Conservation (phyloP, 78 protist genomes). For the Guillardia theta region DNA sequence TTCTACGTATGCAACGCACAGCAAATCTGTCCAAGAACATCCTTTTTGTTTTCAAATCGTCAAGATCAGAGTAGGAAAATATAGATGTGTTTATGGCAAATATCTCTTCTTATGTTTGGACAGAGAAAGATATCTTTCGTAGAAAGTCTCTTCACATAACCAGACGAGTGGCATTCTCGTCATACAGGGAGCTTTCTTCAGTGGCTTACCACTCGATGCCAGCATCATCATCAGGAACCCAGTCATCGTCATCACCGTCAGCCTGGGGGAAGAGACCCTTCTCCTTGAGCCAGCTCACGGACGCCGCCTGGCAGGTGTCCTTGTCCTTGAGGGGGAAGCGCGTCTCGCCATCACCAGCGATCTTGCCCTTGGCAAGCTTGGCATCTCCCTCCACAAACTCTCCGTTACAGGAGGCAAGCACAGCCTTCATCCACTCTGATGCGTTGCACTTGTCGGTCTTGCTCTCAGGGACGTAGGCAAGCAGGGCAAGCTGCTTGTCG, state of each 20-base stretch:
- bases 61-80: too few relatives aligned
- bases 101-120: too few relatives aligned
- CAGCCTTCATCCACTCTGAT: slow-evolving; percentile 1
- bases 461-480: not conserved
- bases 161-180: too few relatives aligned
- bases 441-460: not conserved
- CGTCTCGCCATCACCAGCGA: not conserved
- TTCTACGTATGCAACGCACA: too few relatives aligned
- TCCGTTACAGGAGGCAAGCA: not conserved
- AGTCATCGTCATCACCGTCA: slow-evolving; percentile 1
- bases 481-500: not conserved
- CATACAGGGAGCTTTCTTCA: too few relatives aligned
- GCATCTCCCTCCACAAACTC: not conserved
- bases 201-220: not conserved
- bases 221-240: not conserved
- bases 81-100: too few relatives aligned
- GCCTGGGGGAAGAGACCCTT: slow-evolving; percentile 3
- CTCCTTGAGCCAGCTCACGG: not conserved
- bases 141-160: too few relatives aligned
- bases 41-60: too few relatives aligned
- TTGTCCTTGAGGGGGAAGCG: slow-evolving; percentile 40
- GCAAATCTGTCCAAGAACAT: too few relatives aligned
- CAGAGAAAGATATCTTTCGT: too few relatives aligned
- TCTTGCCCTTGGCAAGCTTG: not conserved
- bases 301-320: slow-evolving; percentile 19